phyloP scores from a whole-genome alignment of 1,284 basidiomycete genomes.

The Tremellales sp. region DNA sequence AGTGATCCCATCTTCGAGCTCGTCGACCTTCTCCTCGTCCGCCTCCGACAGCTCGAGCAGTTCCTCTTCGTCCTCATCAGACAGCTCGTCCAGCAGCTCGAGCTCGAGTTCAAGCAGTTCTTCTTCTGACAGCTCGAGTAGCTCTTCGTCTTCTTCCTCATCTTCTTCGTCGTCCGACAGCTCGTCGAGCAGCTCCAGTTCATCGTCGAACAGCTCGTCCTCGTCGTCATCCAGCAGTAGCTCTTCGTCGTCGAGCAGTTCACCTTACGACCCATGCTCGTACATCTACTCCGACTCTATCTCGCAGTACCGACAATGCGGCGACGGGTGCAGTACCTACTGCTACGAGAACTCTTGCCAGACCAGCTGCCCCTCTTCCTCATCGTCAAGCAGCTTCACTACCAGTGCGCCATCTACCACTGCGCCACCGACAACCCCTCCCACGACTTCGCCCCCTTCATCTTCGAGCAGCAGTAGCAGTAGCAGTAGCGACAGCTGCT shows the following conservation, averaged over 20 bases:
- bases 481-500: neutral
- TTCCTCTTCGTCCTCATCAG: neutral
- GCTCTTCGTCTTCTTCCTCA: slow-evolving; percentile 8
- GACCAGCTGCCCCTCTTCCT: neutral
- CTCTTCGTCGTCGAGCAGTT: neutral
- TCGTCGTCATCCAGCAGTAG: neutral
- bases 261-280: neutral
- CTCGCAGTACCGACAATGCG: neutral
- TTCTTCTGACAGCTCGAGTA: neutral
- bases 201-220: too few relatives aligned
- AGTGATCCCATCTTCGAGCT: slow-evolving; percentile 2
- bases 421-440: neutral
- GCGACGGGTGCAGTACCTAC: neutral
- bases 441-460: neutral
- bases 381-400: neutral
- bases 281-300: neutral
- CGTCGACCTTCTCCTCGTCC: slow-evolving; percentile 1
- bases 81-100: neutral
- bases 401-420: neutral
- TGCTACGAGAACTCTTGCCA: neutral
- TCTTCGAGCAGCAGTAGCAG: too few relatives aligned
- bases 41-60: neutral
- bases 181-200: neutral
- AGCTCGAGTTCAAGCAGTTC: neutral
- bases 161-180: slow-evolving; percentile 14